Evolutionary conservation across 768 basidiomycete genomes (phyloP), one percentile per base, ranked within the genome.

Genomic region (Kwoniella pini): DNA sequence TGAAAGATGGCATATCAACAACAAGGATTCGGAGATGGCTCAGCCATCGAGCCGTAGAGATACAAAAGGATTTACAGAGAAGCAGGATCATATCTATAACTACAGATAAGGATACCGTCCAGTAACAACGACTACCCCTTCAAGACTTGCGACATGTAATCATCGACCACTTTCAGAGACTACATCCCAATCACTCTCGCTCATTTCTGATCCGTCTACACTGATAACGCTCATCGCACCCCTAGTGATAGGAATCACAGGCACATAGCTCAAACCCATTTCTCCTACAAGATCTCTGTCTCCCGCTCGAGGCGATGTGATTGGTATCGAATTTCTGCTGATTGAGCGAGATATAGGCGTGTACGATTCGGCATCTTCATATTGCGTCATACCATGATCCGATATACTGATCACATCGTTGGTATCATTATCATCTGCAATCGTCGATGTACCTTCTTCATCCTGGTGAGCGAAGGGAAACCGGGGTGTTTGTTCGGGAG

Each of bases 341-440:
- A 60, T 24, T 10, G 53, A 36, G 21, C 57, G 22, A 4, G 51
- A 54, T 7, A 65, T 42, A n/a, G 71, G 68, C 7, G 68, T 68
- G 42, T 73, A 73, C 4, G 62, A 39, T 60, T 73, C 71, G 4
- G 69, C 71, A 55, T 73, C 71, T 53, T 66, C 62, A 46, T 68
- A 73, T 7, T 54, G 54, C 22, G 62, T 67, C 27, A 51, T 56
- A 42, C 56, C 50, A 15, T 42, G 7, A 42, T 19, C 40, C 19
- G 40, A 42, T 42, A 31, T 31, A 9, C 45, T 48, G 26, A 48
- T n/a, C 21, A 46, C 26, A 26, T 46, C 55, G 1, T 46, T 24
- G 26, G 30, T 26, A 31, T 44, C 54, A 22, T 53, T 26, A 22
- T 42, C 38, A 21, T 33, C 54, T 44, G 10, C 28, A 12, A 44